Conservation (phyloP, 2,329 filamentous ascomycete genomes). For the Coleophoma eucalyptorum region DNA sequence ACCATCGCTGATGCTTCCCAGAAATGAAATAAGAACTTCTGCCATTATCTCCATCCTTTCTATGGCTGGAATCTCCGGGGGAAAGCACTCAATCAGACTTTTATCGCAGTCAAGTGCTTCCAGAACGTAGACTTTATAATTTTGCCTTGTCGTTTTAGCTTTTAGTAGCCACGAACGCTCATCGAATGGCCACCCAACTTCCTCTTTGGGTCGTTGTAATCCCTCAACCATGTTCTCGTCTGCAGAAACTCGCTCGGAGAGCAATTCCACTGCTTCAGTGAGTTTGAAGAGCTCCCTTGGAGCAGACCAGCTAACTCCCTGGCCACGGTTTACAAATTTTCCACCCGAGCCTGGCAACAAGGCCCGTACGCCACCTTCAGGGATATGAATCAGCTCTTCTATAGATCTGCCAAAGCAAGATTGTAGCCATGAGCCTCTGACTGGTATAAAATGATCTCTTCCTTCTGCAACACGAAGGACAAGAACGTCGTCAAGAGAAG, state of each 20-base stretch:
- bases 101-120: conserved; percentile 72
- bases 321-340: conserved; percentile 37
- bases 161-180: conserved; percentile 26
- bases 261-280: conserved; percentile 69
- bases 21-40: conserved; percentile 69
- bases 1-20: conserved; percentile 73
- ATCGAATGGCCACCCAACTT: conserved; percentile 57
- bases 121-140: conserved; percentile 34
- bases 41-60: conserved; percentile 72
- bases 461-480: conserved; percentile 81
- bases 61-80: conserved; percentile 57
- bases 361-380: conserved; percentile 73
- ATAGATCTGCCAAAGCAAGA: conserved; percentile 82
- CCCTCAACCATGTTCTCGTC: conserved; percentile 60
- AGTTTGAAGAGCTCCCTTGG: conserved; percentile 87
- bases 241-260: conserved; percentile 53
- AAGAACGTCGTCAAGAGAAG: conserved; percentile 76
- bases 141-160: conserved; percentile 28
- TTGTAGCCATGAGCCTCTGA: conserved; percentile 74
- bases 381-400: conserved; percentile 83
- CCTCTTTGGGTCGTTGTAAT: conserved; percentile 44
- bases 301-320: conserved; percentile 69
- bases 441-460: conserved; percentile 85
- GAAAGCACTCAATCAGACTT: conserved; percentile 57
- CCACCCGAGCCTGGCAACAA: conserved; percentile 28